Percentiles rank a stretch among this genome's conserved stretches.
phyloP scores from a whole-genome alignment of 176 grass and related monocot genomes.

The Calamus simplicifolius region DNA sequence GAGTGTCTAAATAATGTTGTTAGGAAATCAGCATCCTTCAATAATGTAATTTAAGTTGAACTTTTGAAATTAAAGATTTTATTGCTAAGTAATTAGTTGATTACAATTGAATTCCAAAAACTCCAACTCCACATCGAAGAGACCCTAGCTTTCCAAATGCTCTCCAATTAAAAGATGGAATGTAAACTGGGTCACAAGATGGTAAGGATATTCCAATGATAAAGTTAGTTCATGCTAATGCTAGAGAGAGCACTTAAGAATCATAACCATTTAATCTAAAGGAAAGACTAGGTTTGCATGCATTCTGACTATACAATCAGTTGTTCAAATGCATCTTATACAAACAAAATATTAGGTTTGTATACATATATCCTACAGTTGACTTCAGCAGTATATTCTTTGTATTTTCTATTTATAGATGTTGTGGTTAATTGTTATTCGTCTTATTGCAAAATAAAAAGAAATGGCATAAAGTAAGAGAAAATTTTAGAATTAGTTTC shows the following conservation, averaged over 20 bases:
- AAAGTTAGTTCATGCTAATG: slow-evolving; percentile 32
- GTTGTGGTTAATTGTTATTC: too few species aligned
- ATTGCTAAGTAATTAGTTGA: slow-evolving; percentile 23
- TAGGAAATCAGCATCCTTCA: slow-evolving; percentile 25
- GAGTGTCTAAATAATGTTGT: slow-evolving; percentile 8
- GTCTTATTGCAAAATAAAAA: too few species aligned
- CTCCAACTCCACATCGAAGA: slow-evolving; percentile 66
- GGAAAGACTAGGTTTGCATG: too few species aligned
- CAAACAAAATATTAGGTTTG: too few species aligned
- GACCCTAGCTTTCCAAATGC: slow-evolving; percentile 47
- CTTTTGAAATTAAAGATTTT: slow-evolving; percentile 30
- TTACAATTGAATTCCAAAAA: slow-evolving; percentile 32
- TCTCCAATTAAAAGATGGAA: slow-evolving; percentile 43
- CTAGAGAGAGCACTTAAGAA: slow-evolving; percentile 2
- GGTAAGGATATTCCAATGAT: slow-evolving; percentile 40
- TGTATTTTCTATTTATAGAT: too few species aligned
- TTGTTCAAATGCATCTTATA: too few species aligned
- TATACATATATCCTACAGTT: too few species aligned
- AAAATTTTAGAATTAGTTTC: too few species aligned
- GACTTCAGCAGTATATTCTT: too few species aligned
- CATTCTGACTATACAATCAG: too few species aligned
- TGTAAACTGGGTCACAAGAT: slow-evolving; percentile 61
- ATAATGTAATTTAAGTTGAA: slow-evolving; percentile 13
- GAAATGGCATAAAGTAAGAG: too few species aligned
- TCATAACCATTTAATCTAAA: not conserved